phyloP scores from a whole-genome alignment of 345 rosid genomes.

The Sonneratia alba region DNA sequence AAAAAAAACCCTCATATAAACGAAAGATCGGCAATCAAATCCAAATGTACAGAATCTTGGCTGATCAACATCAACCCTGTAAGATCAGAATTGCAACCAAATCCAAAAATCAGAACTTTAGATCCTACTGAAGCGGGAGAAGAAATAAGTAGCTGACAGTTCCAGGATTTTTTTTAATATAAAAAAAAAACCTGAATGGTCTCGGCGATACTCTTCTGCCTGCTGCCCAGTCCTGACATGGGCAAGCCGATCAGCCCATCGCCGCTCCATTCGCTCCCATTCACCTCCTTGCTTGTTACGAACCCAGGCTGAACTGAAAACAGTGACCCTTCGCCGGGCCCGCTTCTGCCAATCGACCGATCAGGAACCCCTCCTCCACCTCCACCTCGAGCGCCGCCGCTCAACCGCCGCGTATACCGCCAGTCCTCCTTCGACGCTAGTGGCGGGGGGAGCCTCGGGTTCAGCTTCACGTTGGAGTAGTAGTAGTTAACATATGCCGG shows the following conservation, averaged over 20 bases:
- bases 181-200: slow-evolving; percentile 55
- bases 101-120: slow-evolving; percentile 10
- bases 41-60: neutral
- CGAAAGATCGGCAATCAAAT: neutral
- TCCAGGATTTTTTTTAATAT: neutral
- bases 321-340: slow-evolving; percentile 34
- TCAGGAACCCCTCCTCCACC: slow-evolving; percentile 34
- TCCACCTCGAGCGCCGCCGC: slow-evolving; percentile 27
- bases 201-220: slow-evolving; percentile 77
- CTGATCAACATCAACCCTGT: too few species aligned
- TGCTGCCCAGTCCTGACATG: slow-evolving; percentile 51
- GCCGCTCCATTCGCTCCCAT: slow-evolving; percentile 65
- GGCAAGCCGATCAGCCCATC: slow-evolving; percentile 81
- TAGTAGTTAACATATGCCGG: slow-evolving; percentile 68
- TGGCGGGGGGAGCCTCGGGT: slow-evolving; percentile 90
- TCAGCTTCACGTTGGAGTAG: slow-evolving; percentile 66
- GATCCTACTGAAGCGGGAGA: neutral
- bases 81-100: slow-evolving; percentile 1
- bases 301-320: slow-evolving; percentile 70
- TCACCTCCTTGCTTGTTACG: slow-evolving; percentile 33
- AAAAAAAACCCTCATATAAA: neutral
- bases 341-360: slow-evolving; percentile 31
- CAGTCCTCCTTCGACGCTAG: slow-evolving; percentile 74
- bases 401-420: slow-evolving; percentile 60
- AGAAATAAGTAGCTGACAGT: slow-evolving; percentile 8